Evolutionary conservation across 176 grass and related monocot species (phyloP).

Genomic region (Oryza nivara): DNA sequence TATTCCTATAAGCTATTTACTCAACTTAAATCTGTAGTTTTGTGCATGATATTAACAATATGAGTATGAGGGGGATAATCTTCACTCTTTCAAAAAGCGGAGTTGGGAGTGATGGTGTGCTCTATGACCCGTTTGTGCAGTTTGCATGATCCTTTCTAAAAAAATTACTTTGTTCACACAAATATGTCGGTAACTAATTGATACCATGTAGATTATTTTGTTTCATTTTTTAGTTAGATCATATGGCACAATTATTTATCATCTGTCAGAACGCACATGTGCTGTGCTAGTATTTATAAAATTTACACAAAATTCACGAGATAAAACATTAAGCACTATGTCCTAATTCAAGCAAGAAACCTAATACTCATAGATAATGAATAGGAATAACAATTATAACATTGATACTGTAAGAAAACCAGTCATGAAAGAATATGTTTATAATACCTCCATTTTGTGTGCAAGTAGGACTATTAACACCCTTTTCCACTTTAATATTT

Average conservation of each 20-base stretch:
- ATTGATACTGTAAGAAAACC: background rate
- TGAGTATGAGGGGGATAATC: too few species aligned
- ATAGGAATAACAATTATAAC: background rate
- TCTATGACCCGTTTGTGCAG: too few species aligned
- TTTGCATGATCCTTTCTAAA: too few species aligned
- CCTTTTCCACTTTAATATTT: constrained; percentile 36
- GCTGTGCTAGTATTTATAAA: too few species aligned
- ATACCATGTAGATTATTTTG: too few species aligned
- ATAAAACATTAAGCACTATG: background rate
- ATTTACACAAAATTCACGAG: too few species aligned
- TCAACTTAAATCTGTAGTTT: constrained; percentile 7
- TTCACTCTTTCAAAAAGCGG: too few species aligned
- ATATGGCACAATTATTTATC: too few species aligned
- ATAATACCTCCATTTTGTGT: constrained; percentile 50
- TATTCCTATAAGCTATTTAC: constrained; percentile 6
- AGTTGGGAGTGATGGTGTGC: too few species aligned
- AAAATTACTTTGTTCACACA: too few species aligned
- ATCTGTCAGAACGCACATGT: too few species aligned
- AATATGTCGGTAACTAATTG: too few species aligned
- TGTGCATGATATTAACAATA: background rate
- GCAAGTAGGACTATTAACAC: constrained; percentile 37
- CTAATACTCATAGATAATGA: background rate
- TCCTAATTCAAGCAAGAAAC: constrained; percentile 10
- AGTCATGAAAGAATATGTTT: constrained; percentile 20
- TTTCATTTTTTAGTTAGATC: background rate